Evolutionary conservation across 129 eudicot genomes (phyloP).

Genomic region (Flaveria robusta): DNA sequence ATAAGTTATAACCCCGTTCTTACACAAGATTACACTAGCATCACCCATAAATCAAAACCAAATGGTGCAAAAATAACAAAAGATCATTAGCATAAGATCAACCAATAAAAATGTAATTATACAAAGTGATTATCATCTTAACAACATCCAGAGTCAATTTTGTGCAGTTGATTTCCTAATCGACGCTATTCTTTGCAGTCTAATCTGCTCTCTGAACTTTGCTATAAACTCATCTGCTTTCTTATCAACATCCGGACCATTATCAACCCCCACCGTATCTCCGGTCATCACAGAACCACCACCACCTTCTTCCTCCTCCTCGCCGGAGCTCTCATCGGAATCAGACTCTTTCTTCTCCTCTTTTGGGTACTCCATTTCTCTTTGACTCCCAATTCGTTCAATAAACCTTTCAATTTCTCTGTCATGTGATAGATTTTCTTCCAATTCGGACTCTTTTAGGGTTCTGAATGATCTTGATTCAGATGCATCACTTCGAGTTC

Average conservation of each 20-base stretch:
- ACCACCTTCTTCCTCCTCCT: neutral
- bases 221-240: constrained; percentile 98
- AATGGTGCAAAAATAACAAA: neutral
- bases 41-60: neutral
- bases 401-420: constrained; percentile 38
- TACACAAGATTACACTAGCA: too few relatives aligned
- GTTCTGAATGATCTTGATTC: constrained; percentile 39
- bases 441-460: constrained; percentile 19
- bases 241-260: constrained; percentile 78
- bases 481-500: constrained; percentile 22
- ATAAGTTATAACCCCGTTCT: too few relatives aligned
- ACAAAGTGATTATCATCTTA: constrained; percentile 20
- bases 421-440: constrained; percentile 25
- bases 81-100: neutral
- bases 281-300: constrained; percentile 24
- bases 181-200: constrained; percentile 88
- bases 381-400: constrained; percentile 32
- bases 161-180: constrained; percentile 65
- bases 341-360: constrained; percentile 42
- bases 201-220: constrained; percentile 91
- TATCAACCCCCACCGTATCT: constrained; percentile 9
- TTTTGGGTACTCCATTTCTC: constrained; percentile 24
- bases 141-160: neutral
- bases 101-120: constrained; percentile 8
- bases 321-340: constrained; percentile 32